Evolutionary conservation across 768 basidiomycete species (phyloP), one percentile per base, ranked within the genome.

Genomic region (Gymnopilus junonius): DNA sequence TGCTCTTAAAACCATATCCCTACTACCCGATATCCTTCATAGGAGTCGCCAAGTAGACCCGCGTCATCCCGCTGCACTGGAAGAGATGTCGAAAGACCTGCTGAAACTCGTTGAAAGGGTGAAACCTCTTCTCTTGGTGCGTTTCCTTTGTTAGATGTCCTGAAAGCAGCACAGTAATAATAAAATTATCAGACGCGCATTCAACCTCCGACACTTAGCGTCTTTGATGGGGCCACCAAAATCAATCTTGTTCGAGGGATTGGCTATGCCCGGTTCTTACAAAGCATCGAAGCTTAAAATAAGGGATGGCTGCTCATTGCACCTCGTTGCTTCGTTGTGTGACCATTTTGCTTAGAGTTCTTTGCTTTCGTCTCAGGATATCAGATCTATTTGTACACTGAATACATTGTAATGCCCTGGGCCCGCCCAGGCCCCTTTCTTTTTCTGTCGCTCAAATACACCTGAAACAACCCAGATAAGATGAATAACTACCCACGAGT

Each of bases 41-140:
- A 64, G 76, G 29, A 80, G 78, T 58, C 81, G 89, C 55, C 77
- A 79, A 25, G 74, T 76, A 40, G 87, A 93, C 66, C 74, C 81
- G n/a, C 80, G 89, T 56, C 90, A 92, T 74, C 83, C 78, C 58
- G 89, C 89, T 10, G 91, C 92, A 4, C 70, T 92, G 48, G 83
- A 89, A 27, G 87, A 88, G 68, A 94, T 94, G 90, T 83, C 88
- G 50, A 79, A 84, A 2, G 80, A 82, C n/a, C 70, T 94, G 62
- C 81, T 90, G 40, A 74, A 75, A 20, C 77, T 84, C 39, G 81
- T 90, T 35, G 88, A 91, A 70, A 84, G 82, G 62, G 78, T 84
- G 54, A 83, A 82, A 59, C 90, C 90, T 10, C 74, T 85, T 4
- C 81, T 82, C 14, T 70, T 92, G 75, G 92, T 92, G 65, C 59